A percentile compares a stretch with the other conserved stretches of the same genome.
These are phyloP conservation scores for Scytalidium sp. DNA, from an alignment of 2,329 filamentous ascomycete genomes.

Conservation along the genomic window DNA sequence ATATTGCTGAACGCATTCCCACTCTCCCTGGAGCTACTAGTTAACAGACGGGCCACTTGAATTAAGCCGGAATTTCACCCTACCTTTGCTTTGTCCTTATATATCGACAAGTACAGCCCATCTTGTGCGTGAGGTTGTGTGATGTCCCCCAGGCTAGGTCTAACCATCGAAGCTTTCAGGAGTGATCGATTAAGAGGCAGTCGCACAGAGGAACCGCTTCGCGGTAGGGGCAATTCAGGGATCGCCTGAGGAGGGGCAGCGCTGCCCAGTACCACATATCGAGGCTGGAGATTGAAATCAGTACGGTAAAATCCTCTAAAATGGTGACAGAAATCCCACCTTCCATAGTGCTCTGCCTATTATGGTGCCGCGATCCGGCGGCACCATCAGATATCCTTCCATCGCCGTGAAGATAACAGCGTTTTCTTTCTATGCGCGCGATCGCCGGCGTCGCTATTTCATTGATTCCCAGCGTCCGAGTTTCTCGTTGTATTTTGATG, in stretches of 20 bases:
- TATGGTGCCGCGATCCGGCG: constrained; percentile 49
- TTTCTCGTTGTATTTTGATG: no score
- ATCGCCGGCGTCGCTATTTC: no score
- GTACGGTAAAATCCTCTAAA: background rate
- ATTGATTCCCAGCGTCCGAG: no score
- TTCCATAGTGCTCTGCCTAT: constrained; percentile 52
- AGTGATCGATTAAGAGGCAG: background rate
- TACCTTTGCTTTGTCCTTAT: constrained; percentile 30
- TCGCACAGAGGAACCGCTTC: constrained; percentile 5
- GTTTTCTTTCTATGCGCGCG: background rate
- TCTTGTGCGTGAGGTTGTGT: constrained; percentile 9
- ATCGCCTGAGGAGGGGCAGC: constrained; percentile 35
- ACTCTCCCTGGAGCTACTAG: constrained; percentile 33
- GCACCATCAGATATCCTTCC: constrained; percentile 48
- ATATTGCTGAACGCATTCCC: constrained; percentile 27
- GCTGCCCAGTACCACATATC: constrained; percentile 57
- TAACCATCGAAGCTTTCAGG: constrained; percentile 18
- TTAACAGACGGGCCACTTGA: no score
- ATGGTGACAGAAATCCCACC: constrained; percentile 30
- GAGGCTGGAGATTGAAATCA: constrained; percentile 39
- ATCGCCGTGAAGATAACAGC: constrained; percentile 24
- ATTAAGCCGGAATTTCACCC: no score
- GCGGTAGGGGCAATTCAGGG: constrained; percentile 12
- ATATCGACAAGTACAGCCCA: constrained; percentile 27
- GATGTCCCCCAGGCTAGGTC: constrained; percentile 25